phyloP scores from a whole-genome alignment of 139 green algal species.

The Auxenochlorella protothecoides region DNA sequence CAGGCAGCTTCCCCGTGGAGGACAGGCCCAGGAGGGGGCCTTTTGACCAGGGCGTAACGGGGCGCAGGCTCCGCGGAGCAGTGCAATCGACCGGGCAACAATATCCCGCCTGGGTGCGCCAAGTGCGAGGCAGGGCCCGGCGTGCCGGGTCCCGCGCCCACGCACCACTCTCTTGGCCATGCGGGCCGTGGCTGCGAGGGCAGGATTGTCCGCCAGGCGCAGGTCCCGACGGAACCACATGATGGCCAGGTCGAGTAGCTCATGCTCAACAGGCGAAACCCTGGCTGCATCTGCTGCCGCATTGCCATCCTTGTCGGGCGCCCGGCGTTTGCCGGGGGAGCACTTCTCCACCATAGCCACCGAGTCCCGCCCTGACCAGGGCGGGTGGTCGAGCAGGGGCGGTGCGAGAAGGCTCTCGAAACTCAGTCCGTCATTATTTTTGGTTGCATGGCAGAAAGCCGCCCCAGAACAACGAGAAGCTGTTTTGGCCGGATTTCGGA shows the following conservation, averaged over 20 bases:
- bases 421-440: too few species aligned
- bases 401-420: too few species aligned
- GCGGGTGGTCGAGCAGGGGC: too few species aligned
- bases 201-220: conserved; percentile 70
- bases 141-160: background rate
- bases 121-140: background rate
- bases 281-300: too few species aligned
- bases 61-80: background rate
- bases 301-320: too few species aligned
- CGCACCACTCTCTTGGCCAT: conserved; percentile 46
- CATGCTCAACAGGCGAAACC: too few species aligned
- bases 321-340: too few species aligned
- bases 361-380: too few species aligned
- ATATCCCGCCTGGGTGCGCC: background rate
- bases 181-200: conserved; percentile 50
- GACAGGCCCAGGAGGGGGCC: background rate
- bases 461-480: too few species aligned
- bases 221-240: conserved; percentile 73
- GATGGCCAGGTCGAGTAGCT: conserved; percentile 16
- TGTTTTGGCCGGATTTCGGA: too few species aligned
- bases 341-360: too few species aligned
- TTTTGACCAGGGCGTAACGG: background rate
- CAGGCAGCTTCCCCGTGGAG: background rate
- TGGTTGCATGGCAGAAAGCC: too few species aligned
- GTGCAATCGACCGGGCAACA: background rate